A percentile compares a stretch with the other conserved stretches of the same genome.
These are phyloP conservation scores for Triticum monococcum DNA, from an alignment of 176 grass and related monocot species.

Conservation along the genomic window DNA sequence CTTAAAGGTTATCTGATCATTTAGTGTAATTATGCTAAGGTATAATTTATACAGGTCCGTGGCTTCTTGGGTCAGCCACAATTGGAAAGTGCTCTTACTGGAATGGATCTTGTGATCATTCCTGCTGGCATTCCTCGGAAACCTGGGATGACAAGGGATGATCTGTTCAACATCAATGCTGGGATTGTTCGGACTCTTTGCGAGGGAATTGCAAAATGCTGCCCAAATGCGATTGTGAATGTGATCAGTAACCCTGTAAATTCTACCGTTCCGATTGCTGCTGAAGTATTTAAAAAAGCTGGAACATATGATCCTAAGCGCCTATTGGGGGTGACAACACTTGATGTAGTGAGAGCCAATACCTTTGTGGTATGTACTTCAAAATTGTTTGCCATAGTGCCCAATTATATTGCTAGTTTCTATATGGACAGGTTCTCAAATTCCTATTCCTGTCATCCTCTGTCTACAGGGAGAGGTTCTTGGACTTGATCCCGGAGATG, in stretches of 20 bases:
- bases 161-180: constrained; percentile 97
- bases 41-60: constrained; percentile 55
- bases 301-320: constrained; percentile 79
- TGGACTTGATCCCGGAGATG: constrained; percentile 74
- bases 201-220: constrained; percentile 80
- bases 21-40: neutral
- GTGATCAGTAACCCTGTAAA: constrained; percentile 97
- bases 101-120: constrained; percentile 95
- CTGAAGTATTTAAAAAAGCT: constrained; percentile 87
- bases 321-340: constrained; percentile 82
- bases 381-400: neutral
- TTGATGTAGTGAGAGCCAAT: constrained; percentile 93
- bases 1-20: neutral
- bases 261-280: constrained; percentile 85
- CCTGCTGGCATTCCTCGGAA: constrained; percentile 89
- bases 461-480: constrained; percentile 68
- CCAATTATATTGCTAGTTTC: neutral
- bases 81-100: constrained; percentile 72
- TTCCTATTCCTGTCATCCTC: constrained; percentile 12
- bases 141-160: constrained; percentile 92
- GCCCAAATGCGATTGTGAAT: constrained; percentile 79
- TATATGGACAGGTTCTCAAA: neutral
- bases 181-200: constrained; percentile 81
- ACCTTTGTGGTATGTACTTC: constrained; percentile 80
- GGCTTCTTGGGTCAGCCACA: constrained; percentile 82